Evolutionary conservation across 306 rosid species (phyloP), one percentile per base, ranked within the genome.

Genomic region (Rosa rugosa): DNA sequence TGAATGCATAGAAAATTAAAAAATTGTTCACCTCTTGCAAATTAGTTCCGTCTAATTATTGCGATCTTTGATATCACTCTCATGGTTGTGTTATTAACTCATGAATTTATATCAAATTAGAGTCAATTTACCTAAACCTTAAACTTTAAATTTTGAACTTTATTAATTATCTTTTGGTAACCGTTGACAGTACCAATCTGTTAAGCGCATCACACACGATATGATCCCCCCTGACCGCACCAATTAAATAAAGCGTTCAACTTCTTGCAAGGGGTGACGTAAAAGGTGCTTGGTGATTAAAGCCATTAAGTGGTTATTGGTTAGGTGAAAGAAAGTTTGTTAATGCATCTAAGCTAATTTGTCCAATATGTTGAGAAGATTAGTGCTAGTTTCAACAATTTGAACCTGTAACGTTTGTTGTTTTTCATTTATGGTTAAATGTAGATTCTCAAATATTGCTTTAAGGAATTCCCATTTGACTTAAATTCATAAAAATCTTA

Each of bases 311-410:
- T 76, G 72, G 79, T 76, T 76, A 72, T 40, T 49, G 83, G 89
- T 86, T 88, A 83, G 89, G 85, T 81, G 81, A 57, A 41, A 41
- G 13, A 75, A 76, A 72, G 72, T 22, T 73, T 82, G 70, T 77
- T 80, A 73, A 45, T 71, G 74, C 74, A 78, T 80, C 85, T 86
- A 86, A 87, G 93, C 97, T 75, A 89, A 82, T 73, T 87, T 89
- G 93, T 91, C 90, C 80, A 18, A 8, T 74, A 50, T 25, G 25
- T 46, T 27, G 13, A 76, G 71, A 80, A 40, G 62, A 64, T 22
- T 68, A 64, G 62, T 20, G 79, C 27, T 16, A 76, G 23, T 60
- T 22, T 75, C 78, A 75, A 60, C 70, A 16, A 16, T 46, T 63
- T 64, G 22, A 76, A 76, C 79, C 46, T 63, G 4, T 63, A 63